Conservation (phyloP, 768 basidiomycete genomes). For the Lactarius akahatsu region DNA sequence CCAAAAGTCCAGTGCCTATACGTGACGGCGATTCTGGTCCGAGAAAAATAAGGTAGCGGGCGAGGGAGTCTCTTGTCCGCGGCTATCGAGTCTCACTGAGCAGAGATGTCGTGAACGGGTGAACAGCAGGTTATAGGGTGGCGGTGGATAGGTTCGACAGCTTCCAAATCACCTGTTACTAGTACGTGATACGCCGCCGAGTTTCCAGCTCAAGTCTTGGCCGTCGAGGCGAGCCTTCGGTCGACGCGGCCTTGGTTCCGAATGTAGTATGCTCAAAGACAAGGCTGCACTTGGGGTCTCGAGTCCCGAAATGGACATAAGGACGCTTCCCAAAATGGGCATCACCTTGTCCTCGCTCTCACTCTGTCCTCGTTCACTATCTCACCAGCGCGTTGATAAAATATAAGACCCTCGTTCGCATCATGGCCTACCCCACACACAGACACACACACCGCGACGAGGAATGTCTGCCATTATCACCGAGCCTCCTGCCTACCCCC, state of each 20-base stretch:
- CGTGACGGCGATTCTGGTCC: not conserved
- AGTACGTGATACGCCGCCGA: not conserved
- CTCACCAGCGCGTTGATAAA: not conserved
- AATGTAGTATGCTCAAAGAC: not conserved
- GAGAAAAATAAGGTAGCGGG: not conserved
- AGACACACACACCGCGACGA: not conserved
- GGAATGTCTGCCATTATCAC: not conserved
- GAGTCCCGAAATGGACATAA: slow-evolving; percentile 15
- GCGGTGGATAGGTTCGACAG: not conserved
- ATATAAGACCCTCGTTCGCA: slow-evolving; percentile 15
- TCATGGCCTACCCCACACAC: not conserved
- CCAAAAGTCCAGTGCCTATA: not conserved
- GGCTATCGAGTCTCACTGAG: not conserved
- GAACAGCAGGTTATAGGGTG: not conserved
- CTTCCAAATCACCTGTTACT: not conserved
- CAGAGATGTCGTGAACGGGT: not conserved
- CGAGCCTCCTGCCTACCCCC: slow-evolving; percentile 19
- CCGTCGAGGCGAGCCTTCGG: not conserved
- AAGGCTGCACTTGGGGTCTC: not conserved
- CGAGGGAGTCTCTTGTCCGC: not conserved
- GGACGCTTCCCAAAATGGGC: slow-evolving; percentile 15
- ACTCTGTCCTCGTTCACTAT: not conserved
- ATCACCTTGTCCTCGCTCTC: slow-evolving; percentile 21
- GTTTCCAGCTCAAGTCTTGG: not conserved
- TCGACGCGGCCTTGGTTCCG: not conserved